Evolutionary conservation across 345 rosid species (phyloP).

Genomic region (Ricinus communis): DNA sequence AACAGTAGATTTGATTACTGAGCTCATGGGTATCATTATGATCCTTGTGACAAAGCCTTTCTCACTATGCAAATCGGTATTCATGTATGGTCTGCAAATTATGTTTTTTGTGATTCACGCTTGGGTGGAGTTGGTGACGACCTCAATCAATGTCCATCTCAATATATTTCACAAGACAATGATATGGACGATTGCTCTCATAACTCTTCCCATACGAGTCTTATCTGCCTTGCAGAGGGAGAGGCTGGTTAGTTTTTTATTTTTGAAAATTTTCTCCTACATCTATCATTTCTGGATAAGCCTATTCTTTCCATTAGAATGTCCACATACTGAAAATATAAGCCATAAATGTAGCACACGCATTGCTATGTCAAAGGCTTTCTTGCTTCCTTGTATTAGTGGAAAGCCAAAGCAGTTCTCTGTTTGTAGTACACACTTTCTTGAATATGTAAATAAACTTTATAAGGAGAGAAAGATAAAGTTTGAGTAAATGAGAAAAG

Average conservation of each 20-base stretch:
- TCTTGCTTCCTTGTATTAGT: no score
- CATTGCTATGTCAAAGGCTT: no score
- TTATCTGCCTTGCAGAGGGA: constrained; percentile 60
- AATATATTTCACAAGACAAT: constrained; percentile 47
- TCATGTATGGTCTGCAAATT: constrained; percentile 42
- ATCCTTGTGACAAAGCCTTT: constrained; percentile 47
- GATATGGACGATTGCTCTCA: constrained; percentile 45
- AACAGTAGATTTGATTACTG: constrained; percentile 32
- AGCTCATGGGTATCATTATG: constrained; percentile 29
- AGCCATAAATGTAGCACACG: neutral
- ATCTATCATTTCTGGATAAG: neutral
- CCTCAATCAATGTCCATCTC: constrained; percentile 48
- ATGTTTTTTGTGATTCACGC: constrained; percentile 43
- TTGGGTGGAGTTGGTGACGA: constrained; percentile 51
- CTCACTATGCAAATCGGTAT: constrained; percentile 36
- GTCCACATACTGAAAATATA: neutral
- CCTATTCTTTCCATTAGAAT: neutral
- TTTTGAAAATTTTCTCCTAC: neutral
- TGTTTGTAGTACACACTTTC: no score
- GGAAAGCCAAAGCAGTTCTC: no score
- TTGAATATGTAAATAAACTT: no score
- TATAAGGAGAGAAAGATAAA: no score
- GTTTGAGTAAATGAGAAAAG: no score
- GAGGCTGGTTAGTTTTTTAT: constrained; percentile 52
- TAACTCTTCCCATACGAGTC: constrained; percentile 56